Percentiles rank a stretch among this genome's conserved stretches.
Evolutionary conservation across 2,329 filamentous ascomycete genomes (phyloP).

Genomic region (Cercospora sesami): DNA sequence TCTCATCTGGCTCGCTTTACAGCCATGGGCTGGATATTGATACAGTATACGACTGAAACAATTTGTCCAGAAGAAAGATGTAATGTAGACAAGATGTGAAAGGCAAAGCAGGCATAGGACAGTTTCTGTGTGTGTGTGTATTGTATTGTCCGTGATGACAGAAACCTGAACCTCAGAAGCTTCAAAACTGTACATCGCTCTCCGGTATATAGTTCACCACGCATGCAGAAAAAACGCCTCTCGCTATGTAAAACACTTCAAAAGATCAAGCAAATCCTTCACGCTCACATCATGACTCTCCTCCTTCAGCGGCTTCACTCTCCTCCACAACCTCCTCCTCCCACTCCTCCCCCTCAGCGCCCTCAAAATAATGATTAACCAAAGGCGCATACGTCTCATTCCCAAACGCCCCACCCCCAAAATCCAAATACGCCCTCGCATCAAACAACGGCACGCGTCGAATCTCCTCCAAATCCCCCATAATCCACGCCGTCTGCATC

Average conservation of each 20-base stretch:
- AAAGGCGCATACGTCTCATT: constrained; percentile 30
- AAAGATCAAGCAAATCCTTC: no score
- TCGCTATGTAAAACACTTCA: not conserved
- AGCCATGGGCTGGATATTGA: no score
- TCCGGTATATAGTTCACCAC: no score
- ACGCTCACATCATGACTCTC: not conserved
- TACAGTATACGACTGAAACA: no score
- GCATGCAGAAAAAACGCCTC: not conserved
- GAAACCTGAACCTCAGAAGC: not conserved
- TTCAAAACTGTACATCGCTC: no score
- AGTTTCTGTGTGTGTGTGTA: not conserved
- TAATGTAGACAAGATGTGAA: no score
- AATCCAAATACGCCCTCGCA: constrained; percentile 48
- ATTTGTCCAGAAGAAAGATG: no score
- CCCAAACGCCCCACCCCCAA: constrained; percentile 48
- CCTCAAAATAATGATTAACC: constrained; percentile 29
- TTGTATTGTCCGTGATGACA: not conserved
- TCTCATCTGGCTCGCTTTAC: no score
- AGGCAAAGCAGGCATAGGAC: no score
- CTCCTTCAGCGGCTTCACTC: not conserved
- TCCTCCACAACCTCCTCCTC: not conserved
- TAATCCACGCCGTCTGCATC: constrained; percentile 51
- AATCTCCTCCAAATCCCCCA: constrained; percentile 48
- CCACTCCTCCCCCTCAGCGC: constrained; percentile 10
- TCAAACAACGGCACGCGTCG: constrained; percentile 36